phyloP scores from a whole-genome alignment of 2,329 filamentous ascomycete species.

The Diplodia sapinea region DNA sequence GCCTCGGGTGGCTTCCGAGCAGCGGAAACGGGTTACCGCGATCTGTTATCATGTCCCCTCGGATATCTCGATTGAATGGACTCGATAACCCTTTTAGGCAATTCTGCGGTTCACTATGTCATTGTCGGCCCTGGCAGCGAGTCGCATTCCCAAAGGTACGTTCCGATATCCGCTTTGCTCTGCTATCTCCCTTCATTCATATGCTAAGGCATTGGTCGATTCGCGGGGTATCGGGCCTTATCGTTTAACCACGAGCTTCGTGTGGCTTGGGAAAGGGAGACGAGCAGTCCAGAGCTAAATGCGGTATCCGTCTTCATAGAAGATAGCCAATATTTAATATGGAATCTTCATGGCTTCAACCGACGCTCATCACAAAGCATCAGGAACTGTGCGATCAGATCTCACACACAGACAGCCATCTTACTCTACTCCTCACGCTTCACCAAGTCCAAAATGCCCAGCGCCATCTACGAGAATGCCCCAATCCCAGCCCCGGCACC shows the following conservation, averaged over 20 bases:
- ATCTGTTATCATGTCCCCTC: background rate
- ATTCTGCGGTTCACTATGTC: background rate
- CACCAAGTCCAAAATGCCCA: background rate
- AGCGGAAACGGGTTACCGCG: background rate
- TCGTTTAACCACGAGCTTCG: background rate
- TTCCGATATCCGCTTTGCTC: background rate
- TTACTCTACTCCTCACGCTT: background rate
- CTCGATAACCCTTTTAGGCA: background rate
- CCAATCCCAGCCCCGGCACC: background rate
- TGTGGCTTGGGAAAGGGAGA: background rate
- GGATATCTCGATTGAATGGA: background rate
- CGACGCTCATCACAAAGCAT: background rate
- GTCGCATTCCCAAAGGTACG: background rate
- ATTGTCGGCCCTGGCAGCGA: background rate
- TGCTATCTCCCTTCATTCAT: background rate
- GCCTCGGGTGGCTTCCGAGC: background rate
- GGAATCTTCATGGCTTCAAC: background rate
- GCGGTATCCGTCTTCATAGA: background rate
- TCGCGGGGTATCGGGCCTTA: background rate
- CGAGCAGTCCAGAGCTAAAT: background rate
- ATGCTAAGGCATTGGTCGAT: background rate
- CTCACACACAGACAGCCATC: background rate
- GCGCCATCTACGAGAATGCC: background rate
- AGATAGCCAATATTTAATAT: background rate
- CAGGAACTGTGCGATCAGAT: background rate